Conservation (phyloP, 768 basidiomycete species). For the Russula foetens region DNA sequence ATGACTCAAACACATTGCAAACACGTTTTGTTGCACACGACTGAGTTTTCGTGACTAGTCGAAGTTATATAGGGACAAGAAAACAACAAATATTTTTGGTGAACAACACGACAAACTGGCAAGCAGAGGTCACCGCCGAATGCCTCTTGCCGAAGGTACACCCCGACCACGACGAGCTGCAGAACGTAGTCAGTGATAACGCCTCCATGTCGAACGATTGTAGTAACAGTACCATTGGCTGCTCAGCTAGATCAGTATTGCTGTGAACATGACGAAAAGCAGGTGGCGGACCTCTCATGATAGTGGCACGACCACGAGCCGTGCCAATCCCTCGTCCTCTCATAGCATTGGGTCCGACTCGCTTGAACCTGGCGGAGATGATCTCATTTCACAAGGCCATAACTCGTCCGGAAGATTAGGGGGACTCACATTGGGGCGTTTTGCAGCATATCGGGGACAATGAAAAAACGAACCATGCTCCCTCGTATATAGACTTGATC, state of each 20-base stretch:
- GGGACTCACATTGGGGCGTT: conserved; percentile 92
- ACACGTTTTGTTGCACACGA: neutral
- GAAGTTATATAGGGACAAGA: conserved; percentile 11
- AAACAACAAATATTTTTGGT: conserved; percentile 14
- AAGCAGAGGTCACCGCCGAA: conserved; percentile 53
- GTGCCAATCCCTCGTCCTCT: conserved; percentile 98
- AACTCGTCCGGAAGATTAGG: neutral
- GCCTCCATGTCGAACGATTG: neutral
- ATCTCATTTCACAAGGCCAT: neutral
- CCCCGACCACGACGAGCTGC: conserved; percentile 84
- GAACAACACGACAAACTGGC: conserved; percentile 4
- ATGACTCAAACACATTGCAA: neutral
- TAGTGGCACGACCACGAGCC: conserved; percentile 96
- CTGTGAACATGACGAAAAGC: conserved; percentile 4
- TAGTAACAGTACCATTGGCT: conserved; percentile 60
- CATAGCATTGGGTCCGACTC: conserved; percentile 97
- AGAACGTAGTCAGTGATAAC: conserved; percentile 19
- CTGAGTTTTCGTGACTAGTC: neutral
- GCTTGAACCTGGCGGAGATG: conserved; percentile 79
- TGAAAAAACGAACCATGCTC: conserved; percentile 97
- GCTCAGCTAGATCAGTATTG: conserved; percentile 21
- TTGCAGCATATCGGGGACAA: conserved; percentile 98
- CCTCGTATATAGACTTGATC: conserved; percentile 99
- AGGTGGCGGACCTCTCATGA: conserved; percentile 79
- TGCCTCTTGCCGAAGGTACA: conserved; percentile 66